Evolutionary conservation across 2,329 filamentous ascomycete species (phyloP).

Genomic region (Colletotrichum agaves): DNA sequence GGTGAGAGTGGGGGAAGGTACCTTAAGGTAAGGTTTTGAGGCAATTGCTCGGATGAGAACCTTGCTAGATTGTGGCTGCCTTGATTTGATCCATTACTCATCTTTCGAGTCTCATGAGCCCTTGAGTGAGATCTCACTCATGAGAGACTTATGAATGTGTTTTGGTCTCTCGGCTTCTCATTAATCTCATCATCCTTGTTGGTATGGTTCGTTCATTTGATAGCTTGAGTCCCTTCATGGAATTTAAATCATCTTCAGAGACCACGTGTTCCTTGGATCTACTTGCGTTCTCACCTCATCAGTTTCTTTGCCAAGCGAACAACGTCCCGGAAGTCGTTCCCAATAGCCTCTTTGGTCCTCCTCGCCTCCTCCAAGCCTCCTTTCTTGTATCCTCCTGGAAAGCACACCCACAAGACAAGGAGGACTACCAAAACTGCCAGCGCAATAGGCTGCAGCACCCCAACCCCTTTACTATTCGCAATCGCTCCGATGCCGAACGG

Average conservation of each 20-base stretch:
- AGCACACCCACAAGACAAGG: constrained; percentile 54
- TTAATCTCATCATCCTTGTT: too few species aligned
- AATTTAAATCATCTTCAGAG: too few species aligned
- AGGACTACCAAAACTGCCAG: constrained; percentile 60
- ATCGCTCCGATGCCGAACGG: constrained; percentile 76
- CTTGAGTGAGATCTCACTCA: too few species aligned
- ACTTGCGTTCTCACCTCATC: not conserved
- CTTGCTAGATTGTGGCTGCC: not conserved
- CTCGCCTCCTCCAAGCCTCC: constrained; percentile 15
- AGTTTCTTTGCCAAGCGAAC: not conserved
- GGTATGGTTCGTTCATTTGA: too few species aligned
- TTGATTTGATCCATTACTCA: too few species aligned
- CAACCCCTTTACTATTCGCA: constrained; percentile 66
- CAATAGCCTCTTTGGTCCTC: constrained; percentile 9
- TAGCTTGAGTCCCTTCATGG: too few species aligned
- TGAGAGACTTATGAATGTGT: too few species aligned
- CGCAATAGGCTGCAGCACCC: constrained; percentile 66
- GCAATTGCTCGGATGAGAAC: not conserved
- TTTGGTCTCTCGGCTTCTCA: too few species aligned
- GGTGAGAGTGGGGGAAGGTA: not conserved
- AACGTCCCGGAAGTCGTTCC: not conserved
- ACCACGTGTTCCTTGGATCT: too few species aligned
- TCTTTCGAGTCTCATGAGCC: too few species aligned
- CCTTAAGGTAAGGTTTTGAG: too few species aligned
- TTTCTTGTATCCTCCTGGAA: constrained; percentile 14